Percentiles rank a stretch among this genome's conserved stretches.
These are phyloP conservation scores for Zancudomyces culisetae DNA, from an alignment of 371 early-diverging fungal species.

Conservation along the genomic window DNA sequence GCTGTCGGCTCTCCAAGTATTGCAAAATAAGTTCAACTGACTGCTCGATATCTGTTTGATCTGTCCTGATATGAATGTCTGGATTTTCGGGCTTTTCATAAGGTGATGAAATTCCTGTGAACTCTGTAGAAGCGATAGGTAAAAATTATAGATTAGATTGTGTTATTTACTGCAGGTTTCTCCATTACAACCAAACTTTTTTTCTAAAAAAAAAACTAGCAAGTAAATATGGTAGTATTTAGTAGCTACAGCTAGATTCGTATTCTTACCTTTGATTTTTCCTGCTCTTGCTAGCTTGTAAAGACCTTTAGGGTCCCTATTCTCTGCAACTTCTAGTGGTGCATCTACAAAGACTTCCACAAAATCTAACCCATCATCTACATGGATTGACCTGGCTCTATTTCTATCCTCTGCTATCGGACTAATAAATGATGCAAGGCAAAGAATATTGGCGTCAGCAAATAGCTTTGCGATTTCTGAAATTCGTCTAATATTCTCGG, in stretches of 20 bases:
- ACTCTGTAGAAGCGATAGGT: slow-evolving; percentile 30
- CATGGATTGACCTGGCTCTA: slow-evolving; percentile 55
- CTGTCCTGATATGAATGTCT: slow-evolving; percentile 68
- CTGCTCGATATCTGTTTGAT: slow-evolving; percentile 35
- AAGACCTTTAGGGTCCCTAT: slow-evolving; percentile 86
- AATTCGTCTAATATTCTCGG: slow-evolving; percentile 85
- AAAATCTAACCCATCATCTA: slow-evolving; percentile 12
- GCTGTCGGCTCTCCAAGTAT: slow-evolving; percentile 8
- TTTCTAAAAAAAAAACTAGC: too few relatives aligned
- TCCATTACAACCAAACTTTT: too few relatives aligned
- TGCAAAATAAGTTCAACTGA: slow-evolving; percentile 15
- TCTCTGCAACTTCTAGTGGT: slow-evolving; percentile 68
- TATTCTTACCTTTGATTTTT: slow-evolving; percentile 46
- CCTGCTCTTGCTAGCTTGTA: slow-evolving; percentile 89
- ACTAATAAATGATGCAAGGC: slow-evolving; percentile 79
- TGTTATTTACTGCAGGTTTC: too few relatives aligned
- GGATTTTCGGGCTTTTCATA: slow-evolving; percentile 72
- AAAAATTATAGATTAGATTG: neutral
- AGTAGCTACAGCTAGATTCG: too few relatives aligned
- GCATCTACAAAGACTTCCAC: slow-evolving; percentile 60
- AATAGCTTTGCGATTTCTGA: slow-evolving; percentile 82
- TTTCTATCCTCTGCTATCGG: slow-evolving; percentile 73
- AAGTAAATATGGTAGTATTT: too few relatives aligned
- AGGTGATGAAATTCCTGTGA: slow-evolving; percentile 83
- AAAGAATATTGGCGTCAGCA: slow-evolving; percentile 59